Conservation (phyloP, 176 grass and related monocot genomes). For the Zea mays region Zm-B73-REFERENCE-NAM-5.0 NC_050099.1:189938001-189938500, state of each 20-base stretch:
- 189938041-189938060: conserved; percentile 36
- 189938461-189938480: no score
- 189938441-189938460: no score
- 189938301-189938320: neutral
- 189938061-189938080: neutral
- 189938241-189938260: neutral
- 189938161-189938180: conserved; percentile 8
- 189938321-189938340: neutral
- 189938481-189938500: neutral
- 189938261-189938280: neutral
- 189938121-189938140: conserved; percentile 1
- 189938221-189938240: conserved; percentile 10
- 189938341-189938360: no score
- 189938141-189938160: neutral
- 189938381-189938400: no score
- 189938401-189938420: no score
- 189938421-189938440: no score
- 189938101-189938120: conserved; percentile 3
- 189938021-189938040: conserved; percentile 42
- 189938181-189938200: conserved; percentile 4
- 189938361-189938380: no score
- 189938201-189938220: neutral
- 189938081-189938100: conserved; percentile 25
- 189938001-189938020: conserved; percentile 25
- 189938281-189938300: neutral